Base-by-base conservation (phyloP, 2,329 filamentous ascomycete species). In the Aspergillus pseudoglaucus region DNA sequence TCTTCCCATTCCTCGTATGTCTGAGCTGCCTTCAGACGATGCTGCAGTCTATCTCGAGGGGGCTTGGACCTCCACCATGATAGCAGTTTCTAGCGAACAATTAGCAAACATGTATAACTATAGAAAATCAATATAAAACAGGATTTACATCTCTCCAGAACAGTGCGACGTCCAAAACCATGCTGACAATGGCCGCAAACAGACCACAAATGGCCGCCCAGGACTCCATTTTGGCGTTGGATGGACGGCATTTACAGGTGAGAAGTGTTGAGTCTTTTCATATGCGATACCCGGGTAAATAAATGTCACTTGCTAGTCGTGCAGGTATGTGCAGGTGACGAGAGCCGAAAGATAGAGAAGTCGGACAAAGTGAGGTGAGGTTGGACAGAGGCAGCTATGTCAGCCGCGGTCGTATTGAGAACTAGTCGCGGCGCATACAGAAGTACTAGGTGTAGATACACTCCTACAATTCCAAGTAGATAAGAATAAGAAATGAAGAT, bases 1-100 rank as follows among this genome's bases (percentile, higher is more conserved):
- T 84, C 83, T 63, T 91, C 85, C 89, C 90, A 96, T 63, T 93
- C 85, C 61, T 93, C 87, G 62, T 85, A 95, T 22, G 79, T 77
- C 54, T 81, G 75, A 15, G 88, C 86, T 49, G 81, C 78, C 46
- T 76, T 77, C 42, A 94, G 73, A 20, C 77, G 73, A 51, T 85
- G 77, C 39, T 85, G 75, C 71, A 88, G 84, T 47, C 82, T 71
- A 54, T 85, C 81, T 43, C 80, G 76, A 2, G 80, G 78, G 44
- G 79, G 84, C 65, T 80, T 85, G 53, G 78, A 77, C 47, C 71
- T 79, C 74, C 83, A 84, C 82, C 86, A 88, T 47, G 73, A 73
- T 52, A 80, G 71, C 44, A 88, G 70, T 73, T 81, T 85, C 87
- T 91, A 66, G 25, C 18, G 3, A 12, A 41, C 15, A 17, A 14